Evolutionary conservation across 179 eudicot genomes (phyloP), one percentile per base, ranked within the genome.

Genomic region (Beta lomatogona): DNA sequence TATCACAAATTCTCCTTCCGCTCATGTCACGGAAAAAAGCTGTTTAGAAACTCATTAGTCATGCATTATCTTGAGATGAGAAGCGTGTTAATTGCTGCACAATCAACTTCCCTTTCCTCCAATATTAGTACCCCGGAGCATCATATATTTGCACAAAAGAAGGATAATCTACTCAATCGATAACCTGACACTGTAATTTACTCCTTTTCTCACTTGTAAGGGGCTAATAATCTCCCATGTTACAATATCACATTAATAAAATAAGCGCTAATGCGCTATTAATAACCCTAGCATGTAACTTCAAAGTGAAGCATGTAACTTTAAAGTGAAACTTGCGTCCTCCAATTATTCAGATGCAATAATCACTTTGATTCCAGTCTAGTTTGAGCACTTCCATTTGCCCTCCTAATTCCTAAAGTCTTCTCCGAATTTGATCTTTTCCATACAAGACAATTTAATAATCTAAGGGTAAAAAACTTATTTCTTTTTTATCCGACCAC

Each of bases 1-100:
- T 19, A 82, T 58, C 7, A 31, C 31, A 59, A 50, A 77, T 9
- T 19, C 21, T 77, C 48, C 57, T 36, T 61, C 36, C 15, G 36
- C 22, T 60, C 61, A 48, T 45, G 15, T 11, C 76, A 53, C 31
- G 0, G 25, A 70, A 18, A 64, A 64, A 70, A 73, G 19, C 19
- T 22, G 46, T 53, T 0, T 59, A 44, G 45, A 11, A 8, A 21
- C 66, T 75, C 64, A 59, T 25, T 19, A 16, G 41, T 55, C 4
- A 57, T 11, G 41, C 77, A 75, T 58, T 9, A 50, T 21, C 75
- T 21, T 71, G 11, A 71, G 31, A 21, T 48, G 60, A 72, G 76
- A 12, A 52, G 59, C 36, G 10, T 25, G 44, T 65, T 6, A 11
- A 15, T 25, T 65, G 45, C 41, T 52, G 16, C 75, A 52, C 11